phyloP scores from a whole-genome alignment of 1,284 basidiomycete genomes.

The Heliocybe sulcata region DNA sequence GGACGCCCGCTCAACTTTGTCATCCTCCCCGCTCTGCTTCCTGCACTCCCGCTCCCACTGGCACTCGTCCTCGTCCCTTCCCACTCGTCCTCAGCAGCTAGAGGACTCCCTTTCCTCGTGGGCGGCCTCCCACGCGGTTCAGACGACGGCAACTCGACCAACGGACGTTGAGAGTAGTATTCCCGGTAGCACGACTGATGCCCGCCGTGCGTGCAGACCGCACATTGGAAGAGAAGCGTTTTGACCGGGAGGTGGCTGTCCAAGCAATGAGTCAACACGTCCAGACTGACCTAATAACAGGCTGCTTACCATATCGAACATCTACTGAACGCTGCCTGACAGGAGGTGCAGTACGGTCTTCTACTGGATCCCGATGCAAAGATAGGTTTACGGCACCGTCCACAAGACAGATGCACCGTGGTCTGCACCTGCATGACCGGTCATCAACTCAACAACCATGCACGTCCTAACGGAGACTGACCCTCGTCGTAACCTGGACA shows the following conservation, averaged over 20 bases:
- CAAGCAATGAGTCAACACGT: slow-evolving; percentile 6
- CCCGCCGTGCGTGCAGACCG: slow-evolving; percentile 69
- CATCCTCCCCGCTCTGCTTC: slow-evolving; percentile 1
- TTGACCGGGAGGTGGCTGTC: slow-evolving; percentile 66
- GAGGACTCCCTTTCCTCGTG: background rate
- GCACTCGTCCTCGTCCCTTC: background rate
- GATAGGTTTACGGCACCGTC: slow-evolving; percentile 57
- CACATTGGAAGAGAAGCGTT: slow-evolving; percentile 60
- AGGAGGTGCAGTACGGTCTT: slow-evolving; percentile 41
- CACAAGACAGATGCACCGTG: slow-evolving; percentile 58
- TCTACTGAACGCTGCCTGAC: slow-evolving; percentile 37
- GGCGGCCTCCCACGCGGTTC: background rate
- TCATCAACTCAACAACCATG: background rate
- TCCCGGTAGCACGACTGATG: slow-evolving; percentile 66
- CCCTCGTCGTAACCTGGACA: slow-evolving; percentile 42
- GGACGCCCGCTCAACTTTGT: slow-evolving; percentile 34
- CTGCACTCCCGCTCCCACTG: too few relatives aligned
- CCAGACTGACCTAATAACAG: background rate
- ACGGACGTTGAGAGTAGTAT: slow-evolving; percentile 51
- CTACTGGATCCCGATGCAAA: slow-evolving; percentile 28
- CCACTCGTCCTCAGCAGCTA: background rate
- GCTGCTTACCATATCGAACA: slow-evolving; percentile 68
- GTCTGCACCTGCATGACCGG: slow-evolving; percentile 47
- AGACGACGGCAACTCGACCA: slow-evolving; percentile 31
- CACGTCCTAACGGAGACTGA: slow-evolving; percentile 20